Conservation (phyloP, 2,329 filamentous ascomycete species). For the Aspergillus latus region DNA sequence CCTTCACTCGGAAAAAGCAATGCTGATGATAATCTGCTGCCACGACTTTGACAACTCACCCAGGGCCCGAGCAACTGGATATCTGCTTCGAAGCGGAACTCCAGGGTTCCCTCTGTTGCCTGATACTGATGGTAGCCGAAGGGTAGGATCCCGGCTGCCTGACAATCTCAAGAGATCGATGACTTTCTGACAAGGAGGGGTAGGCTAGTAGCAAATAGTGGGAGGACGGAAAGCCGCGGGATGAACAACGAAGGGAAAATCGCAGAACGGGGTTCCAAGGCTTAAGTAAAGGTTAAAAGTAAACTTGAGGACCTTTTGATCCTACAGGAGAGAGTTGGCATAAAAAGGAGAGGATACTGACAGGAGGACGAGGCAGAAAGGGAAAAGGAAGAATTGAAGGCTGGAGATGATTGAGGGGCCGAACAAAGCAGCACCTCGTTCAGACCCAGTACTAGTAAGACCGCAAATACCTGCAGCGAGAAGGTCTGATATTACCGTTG, state of each 20-base stretch:
- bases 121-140: not conserved
- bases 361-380: not conserved
- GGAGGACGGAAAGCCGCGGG: slow-evolving; percentile 1
- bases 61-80: not conserved
- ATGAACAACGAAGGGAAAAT: not conserved
- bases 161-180: slow-evolving; percentile 2
- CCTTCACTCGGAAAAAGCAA: slow-evolving; percentile 8
- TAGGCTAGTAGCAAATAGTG: not conserved
- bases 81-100: not conserved
- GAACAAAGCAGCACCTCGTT: not conserved
- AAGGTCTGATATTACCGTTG: slow-evolving; percentile 6
- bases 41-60: slow-evolving; percentile 13
- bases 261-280: not conserved
- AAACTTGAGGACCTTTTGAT: not conserved
- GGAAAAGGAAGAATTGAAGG: not conserved
- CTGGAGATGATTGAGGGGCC: not conserved
- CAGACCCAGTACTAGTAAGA: not conserved
- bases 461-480: not conserved
- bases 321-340: not conserved
- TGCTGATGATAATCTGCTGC: not conserved
- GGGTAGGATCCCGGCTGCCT: not conserved
- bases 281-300: not conserved
- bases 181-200: slow-evolving; percentile 5
- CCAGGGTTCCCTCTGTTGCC: not conserved
- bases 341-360: slow-evolving; percentile 1